Percentiles rank a stretch among this genome's conserved stretches.
Conservation (phyloP, 169 alveolate species). For the Plasmodium ovale region DNA sequence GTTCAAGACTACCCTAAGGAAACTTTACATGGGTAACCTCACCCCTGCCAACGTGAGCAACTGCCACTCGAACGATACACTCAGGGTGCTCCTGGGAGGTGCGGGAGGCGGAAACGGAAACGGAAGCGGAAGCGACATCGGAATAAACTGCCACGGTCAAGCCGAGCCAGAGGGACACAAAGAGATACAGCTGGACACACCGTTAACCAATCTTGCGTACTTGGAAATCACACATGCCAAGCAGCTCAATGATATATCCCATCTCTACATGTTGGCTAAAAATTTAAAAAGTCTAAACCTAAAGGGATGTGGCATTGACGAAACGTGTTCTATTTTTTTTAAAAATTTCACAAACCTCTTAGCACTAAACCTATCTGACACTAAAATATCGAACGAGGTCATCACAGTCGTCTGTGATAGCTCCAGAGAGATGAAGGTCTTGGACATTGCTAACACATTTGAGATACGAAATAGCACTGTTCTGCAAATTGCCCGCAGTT, state of each 20-base stretch:
- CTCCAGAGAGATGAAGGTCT: slow-evolving; percentile 2
- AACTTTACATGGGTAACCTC: slow-evolving; percentile 46
- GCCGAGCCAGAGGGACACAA: not conserved
- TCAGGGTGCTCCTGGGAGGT: slow-evolving; percentile 5
- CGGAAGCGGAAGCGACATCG: not conserved
- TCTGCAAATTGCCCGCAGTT: slow-evolving; percentile 16
- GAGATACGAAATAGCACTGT: slow-evolving; percentile 32
- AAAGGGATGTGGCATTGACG: slow-evolving; percentile 58
- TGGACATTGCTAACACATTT: slow-evolving; percentile 48
- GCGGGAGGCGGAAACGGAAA: not conserved
- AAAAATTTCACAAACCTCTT: slow-evolving; percentile 28
- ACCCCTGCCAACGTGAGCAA: slow-evolving; percentile 31
- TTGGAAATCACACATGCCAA: slow-evolving; percentile 56
- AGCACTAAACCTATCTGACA: slow-evolving; percentile 57
- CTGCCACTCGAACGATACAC: slow-evolving; percentile 40
- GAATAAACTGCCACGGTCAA: not conserved
- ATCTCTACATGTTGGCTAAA: slow-evolving; percentile 24
- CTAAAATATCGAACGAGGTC: slow-evolving; percentile 47
- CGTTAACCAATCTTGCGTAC: not conserved
- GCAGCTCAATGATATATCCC: slow-evolving; percentile 35
- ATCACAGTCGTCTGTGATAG: slow-evolving; percentile 2
- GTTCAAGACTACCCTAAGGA: slow-evolving; percentile 13
- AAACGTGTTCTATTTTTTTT: slow-evolving; percentile 14
- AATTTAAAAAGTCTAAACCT: slow-evolving; percentile 35
- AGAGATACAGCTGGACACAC: slow-evolving; percentile 5